These are phyloP conservation scores for Xerocomus cyaneibrunnescens DNA, from an alignment of 1,284 basidiomycete species.

Conservation along the genomic window DNA sequence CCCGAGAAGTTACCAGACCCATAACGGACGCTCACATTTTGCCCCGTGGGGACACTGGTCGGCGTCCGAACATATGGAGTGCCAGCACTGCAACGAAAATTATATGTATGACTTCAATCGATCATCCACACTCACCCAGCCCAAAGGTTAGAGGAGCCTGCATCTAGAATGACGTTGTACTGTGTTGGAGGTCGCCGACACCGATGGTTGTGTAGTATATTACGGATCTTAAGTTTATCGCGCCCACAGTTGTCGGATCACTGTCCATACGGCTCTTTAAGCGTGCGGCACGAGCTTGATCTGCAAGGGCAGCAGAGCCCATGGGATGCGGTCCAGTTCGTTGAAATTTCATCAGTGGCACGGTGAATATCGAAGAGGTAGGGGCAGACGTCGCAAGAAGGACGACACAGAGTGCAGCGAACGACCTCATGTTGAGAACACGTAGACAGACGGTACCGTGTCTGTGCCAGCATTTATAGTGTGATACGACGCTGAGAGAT, in stretches of 20 bases:
- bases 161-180: conserved; percentile 30
- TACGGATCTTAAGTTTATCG: conserved; percentile 19
- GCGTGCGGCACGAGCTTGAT: conserved; percentile 20
- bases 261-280: conserved; percentile 6
- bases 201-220: conserved; percentile 25
- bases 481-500: not conserved
- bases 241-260: conserved; percentile 12
- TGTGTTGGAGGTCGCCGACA: conserved; percentile 24
- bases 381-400: conserved; percentile 16
- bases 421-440: conserved; percentile 15
- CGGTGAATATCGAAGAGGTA: conserved; percentile 9
- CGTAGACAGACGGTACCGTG: not conserved
- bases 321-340: conserved; percentile 17
- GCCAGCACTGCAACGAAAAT: conserved; percentile 14
- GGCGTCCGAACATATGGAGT: conserved; percentile 21
- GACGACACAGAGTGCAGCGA: conserved; percentile 7
- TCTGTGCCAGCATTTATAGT: not conserved
- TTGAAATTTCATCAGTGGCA: conserved; percentile 15
- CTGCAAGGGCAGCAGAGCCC: conserved; percentile 18
- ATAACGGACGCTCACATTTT: conserved; percentile 26
- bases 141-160: conserved; percentile 37
- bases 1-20: conserved; percentile 23
- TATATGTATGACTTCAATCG: not conserved
- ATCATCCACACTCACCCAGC: conserved; percentile 26
- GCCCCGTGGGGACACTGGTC: conserved; percentile 25